Evolutionary conservation across 2,329 filamentous ascomycete genomes (phyloP), one percentile per base, ranked within the genome.

Genomic region (Penicillium psychrosexuale): DNA sequence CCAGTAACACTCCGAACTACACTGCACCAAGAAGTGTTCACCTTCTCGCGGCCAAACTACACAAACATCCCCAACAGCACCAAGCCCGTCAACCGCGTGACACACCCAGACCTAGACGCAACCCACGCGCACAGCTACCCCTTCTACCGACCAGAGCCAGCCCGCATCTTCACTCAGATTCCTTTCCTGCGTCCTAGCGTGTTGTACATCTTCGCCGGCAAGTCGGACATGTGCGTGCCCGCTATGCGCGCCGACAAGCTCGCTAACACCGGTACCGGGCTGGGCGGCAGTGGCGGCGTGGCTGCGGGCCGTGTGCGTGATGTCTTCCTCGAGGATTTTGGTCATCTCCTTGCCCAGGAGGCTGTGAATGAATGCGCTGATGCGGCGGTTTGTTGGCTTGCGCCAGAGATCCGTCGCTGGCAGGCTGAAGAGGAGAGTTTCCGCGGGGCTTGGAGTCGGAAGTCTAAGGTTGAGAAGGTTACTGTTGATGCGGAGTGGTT

Each of bases 311-410:
- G 84, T 43, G 91, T 96, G 2, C 80, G 78, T 53, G 80, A 85
- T 60, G 80, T 89, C 5, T 77, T 84, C 15, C 73, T 94, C 8
- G 75, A 87, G 28, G 81, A 81, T 0, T 78, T 81, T 6, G 91
- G 92, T 0, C 93, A 97, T 72, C 72, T 97, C 39, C 83, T 97
- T 28, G 88, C 92, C 0, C 89, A 96, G 83, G 91, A 96, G 72
- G 82, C 83, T 37, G 88, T 89, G 0, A 76, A 66, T 2, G 78
- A 83, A 65, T 88, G 86, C 58, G 92, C 90, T 1, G 77, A 82
- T 55, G 67, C 81, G 17, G 80, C 82, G 0, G 81, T 80, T 0
- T 67, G 69, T 27, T 90, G 85, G 78, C 71, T 89, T 52, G 77
- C 71, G 0, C 64, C 67, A n/a, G 84, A 88, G 68, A 60, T 89